Evolutionary conservation across 352 stramenopile genomes (phyloP).

Genomic region (Phytopythium litorale): DNA sequence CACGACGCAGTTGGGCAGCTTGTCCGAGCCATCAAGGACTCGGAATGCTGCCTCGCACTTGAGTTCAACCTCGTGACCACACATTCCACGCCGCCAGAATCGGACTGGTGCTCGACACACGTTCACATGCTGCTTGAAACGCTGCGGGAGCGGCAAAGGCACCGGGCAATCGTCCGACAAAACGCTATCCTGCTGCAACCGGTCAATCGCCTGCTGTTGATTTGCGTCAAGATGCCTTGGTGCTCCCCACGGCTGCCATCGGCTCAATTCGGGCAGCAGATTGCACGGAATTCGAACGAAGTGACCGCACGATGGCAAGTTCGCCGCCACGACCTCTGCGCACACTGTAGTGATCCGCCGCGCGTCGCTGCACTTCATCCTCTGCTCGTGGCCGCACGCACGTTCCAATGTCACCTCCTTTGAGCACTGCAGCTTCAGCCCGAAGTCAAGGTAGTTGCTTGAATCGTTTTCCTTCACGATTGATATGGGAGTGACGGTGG

Average conservation of each 20-base stretch:
- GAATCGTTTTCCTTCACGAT: conserved; percentile 25
- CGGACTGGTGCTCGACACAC: conserved; percentile 33
- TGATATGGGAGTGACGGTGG: conserved; percentile 8
- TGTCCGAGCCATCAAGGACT: conserved; percentile 17
- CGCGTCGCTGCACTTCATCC: conserved; percentile 48
- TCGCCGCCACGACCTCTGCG: conserved; percentile 20
- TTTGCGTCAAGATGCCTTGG: background rate
- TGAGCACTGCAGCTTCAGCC: conserved; percentile 39
- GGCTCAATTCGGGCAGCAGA: conserved; percentile 15
- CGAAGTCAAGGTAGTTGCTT: conserved; percentile 34
- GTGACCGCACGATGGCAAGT: conserved; percentile 45
- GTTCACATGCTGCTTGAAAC: conserved; percentile 25
- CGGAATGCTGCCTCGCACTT: conserved; percentile 50
- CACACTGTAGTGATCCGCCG: conserved; percentile 28
- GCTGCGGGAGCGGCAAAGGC: conserved; percentile 19
- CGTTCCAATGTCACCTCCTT: conserved; percentile 29
- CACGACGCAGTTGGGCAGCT: conserved; percentile 17
- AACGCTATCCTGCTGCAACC: conserved; percentile 31
- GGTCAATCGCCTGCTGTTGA: conserved; percentile 10
- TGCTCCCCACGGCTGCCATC: conserved; percentile 50
- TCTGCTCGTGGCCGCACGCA: conserved; percentile 35
- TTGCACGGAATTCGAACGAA: conserved; percentile 36
- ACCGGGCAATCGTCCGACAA: conserved; percentile 31
- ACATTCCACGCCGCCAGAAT: conserved; percentile 32
- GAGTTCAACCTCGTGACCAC: conserved; percentile 55